A percentile compares a stretch with the other conserved stretches of the same genome.
phyloP scores from a whole-genome alignment of 1,139 yeast genomes.

The Saccharomyces uvarum region DNA sequence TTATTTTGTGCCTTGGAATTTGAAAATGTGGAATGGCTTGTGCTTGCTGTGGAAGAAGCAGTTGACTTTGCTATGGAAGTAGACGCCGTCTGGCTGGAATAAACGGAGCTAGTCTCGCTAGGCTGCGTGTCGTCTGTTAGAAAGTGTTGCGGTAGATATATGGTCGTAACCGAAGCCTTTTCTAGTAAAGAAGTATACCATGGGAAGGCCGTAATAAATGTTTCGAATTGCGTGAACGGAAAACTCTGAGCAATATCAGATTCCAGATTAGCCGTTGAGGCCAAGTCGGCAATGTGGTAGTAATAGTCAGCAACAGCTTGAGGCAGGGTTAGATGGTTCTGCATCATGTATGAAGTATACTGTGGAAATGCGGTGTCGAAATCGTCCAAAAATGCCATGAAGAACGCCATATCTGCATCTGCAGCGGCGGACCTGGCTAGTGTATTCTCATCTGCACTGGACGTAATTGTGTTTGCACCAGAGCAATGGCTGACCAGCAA shows the following conservation, averaged over 20 bases:
- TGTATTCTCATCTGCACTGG: background rate
- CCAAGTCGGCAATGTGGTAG: constrained; percentile 17
- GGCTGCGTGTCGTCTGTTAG: constrained; percentile 9
- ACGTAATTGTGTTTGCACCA: background rate
- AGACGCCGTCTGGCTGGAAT: background rate
- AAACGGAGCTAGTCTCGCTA: background rate
- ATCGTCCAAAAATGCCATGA: constrained; percentile 30
- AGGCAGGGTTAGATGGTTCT: constrained; percentile 29
- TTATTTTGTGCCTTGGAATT: background rate
- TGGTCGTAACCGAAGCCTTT: constrained; percentile 31
- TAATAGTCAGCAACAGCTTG: constrained; percentile 24
- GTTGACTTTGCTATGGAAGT: background rate
- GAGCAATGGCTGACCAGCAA: background rate
- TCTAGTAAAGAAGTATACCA: constrained; percentile 37
- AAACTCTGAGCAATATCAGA: constrained; percentile 32
- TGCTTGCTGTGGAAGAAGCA: background rate
- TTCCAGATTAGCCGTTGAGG: constrained; percentile 22
- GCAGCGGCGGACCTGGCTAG: constrained; percentile 26
- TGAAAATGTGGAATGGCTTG: background rate
- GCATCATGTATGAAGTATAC: constrained; percentile 32
- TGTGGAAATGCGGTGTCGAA: constrained; percentile 21
- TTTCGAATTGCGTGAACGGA: constrained; percentile 38
- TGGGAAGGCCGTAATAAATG: constrained; percentile 38
- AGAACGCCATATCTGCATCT: constrained; percentile 26
- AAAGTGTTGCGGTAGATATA: constrained; percentile 36